Percentiles rank a stretch among this genome's conserved stretches.
These are phyloP conservation scores for Lunasporangiospora selenospora DNA, from an alignment of 192 early-diverging fungal genomes.

Conservation along the genomic window DNA sequence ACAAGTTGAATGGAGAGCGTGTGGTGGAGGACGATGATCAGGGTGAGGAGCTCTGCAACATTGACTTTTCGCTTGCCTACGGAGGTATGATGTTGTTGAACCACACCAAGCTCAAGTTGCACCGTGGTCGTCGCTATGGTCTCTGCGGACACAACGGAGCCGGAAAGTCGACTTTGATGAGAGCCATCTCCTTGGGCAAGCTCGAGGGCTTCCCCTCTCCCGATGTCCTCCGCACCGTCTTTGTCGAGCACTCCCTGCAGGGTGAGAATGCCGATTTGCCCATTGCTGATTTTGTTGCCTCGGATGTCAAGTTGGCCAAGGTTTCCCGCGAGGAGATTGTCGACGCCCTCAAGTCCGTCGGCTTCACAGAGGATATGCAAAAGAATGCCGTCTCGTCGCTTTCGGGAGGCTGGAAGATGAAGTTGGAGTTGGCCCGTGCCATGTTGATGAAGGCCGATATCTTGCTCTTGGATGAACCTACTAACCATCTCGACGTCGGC, in stretches of 20 bases:
- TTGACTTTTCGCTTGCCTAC: constrained; percentile 84
- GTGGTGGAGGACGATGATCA: constrained; percentile 54
- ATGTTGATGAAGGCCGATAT: constrained; percentile 89
- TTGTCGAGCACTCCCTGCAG: constrained; percentile 81
- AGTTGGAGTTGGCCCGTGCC: constrained; percentile 86
- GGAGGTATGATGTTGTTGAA: constrained; percentile 84
- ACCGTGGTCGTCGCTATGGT: constrained; percentile 84
- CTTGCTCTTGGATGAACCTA: constrained; percentile 85
- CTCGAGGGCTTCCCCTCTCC: constrained; percentile 75
- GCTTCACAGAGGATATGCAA: constrained; percentile 71
- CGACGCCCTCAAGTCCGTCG: constrained; percentile 63
- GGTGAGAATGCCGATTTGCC: constrained; percentile 75
- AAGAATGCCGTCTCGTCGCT: constrained; percentile 73
- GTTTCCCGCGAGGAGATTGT: constrained; percentile 59
- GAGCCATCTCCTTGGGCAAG: constrained; percentile 83
- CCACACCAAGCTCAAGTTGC: constrained; percentile 65
- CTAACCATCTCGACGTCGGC: constrained; percentile 83
- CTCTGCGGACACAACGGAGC: constrained; percentile 83
- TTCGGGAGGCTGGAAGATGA: constrained; percentile 93
- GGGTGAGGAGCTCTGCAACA: constrained; percentile 71
- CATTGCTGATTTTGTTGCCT: constrained; percentile 72
- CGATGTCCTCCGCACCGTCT: constrained; percentile 76
- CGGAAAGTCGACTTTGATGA: constrained; percentile 88
- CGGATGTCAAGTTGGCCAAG: constrained; percentile 63
- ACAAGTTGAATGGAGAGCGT: constrained; percentile 51